Evolutionary conservation across 1,284 basidiomycete species (phyloP), one percentile per base, ranked within the genome.

Genomic region (Neotropicomus parvogracilis): DNA sequence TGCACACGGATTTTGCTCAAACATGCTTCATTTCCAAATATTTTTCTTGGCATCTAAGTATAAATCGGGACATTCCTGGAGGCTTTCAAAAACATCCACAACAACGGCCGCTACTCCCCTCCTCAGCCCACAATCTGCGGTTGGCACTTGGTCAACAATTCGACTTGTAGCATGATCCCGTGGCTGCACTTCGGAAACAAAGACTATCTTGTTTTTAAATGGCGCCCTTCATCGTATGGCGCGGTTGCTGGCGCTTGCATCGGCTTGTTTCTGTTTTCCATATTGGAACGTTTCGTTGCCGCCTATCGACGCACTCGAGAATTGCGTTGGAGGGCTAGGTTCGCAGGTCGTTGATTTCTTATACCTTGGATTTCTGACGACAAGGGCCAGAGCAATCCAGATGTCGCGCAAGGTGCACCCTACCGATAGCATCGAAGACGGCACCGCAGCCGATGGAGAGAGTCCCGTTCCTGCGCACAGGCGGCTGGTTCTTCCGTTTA

Each of bases 201-300:
- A 5, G 85, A 88, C 54, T 68, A 71, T 39, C 72, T 93, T 4
- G 76, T 81, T 66, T 91, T 92, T 71, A 60, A 78, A 53, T 88
- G 86, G 82, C 69, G 68, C 3, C 90, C 91, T 0, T 73, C 71
- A 0, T 81, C 83, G 1, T 57, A 72, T 11, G 88, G 85, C 26
- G 81, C 84, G 0, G 77, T 89, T 24, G 79, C 78, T 14, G 89
- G 86, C 3, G 86, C 88, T 37, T 87, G 82, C 62, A 74, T 92
- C 49, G 83, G 76, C 0, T 71, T 93, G 19, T 73, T 85, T 57
- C 37, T 82, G 20, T 68, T 92, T 26, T 80, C 80, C 7, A 61
- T 91, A 6, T 66, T 88, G 29, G 88, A 91, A 48, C 73, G 89
- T 49, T 82, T 78, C 68, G 62, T 91, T 32, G 66, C 77, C 12